These are phyloP conservation scores for Calophaca sinica DNA, from an alignment of 306 rosid species.

Conservation along the genomic window DNA sequence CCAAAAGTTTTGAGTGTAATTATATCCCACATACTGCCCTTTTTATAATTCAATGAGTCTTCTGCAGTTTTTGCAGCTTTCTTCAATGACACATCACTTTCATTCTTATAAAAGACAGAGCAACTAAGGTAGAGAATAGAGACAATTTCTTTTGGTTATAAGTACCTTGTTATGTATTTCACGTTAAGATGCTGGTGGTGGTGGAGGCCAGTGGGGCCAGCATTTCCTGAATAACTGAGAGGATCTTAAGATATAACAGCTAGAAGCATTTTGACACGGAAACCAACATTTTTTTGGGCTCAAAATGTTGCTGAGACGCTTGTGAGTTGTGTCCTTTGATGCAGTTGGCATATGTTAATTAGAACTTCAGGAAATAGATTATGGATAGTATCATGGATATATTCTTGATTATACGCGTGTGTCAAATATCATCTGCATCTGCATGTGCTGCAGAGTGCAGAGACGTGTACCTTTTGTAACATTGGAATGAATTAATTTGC, in stretches of 20 bases:
- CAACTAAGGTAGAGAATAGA: conserved; percentile 16
- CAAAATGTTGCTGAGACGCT: too few species aligned
- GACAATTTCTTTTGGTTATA: conserved; percentile 26
- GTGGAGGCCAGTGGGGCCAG: conserved; percentile 25
- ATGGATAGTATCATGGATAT: too few species aligned
- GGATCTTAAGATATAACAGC: too few species aligned
- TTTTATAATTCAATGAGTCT: conserved; percentile 47
- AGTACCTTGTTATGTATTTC: not conserved
- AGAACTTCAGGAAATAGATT: too few species aligned
- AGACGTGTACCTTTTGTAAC: too few species aligned
- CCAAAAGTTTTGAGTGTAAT: conserved; percentile 43
- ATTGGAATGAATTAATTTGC: too few species aligned
- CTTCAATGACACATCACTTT: conserved; percentile 47
- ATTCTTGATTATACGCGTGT: too few species aligned
- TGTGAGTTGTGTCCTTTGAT: too few species aligned
- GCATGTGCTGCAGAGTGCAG: too few species aligned
- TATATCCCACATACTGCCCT: conserved; percentile 35
- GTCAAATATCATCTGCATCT: too few species aligned
- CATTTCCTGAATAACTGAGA: conserved; percentile 19
- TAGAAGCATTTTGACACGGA: too few species aligned
- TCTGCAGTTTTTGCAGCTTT: conserved; percentile 43
- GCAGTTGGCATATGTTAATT: too few species aligned
- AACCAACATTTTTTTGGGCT: not conserved
- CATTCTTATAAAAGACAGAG: conserved; percentile 16
- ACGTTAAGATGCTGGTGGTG: conserved; percentile 6